Evolutionary conservation across 257 asterid genomes (phyloP), one percentile per base, ranked within the genome.

Genomic region (Capsicum chinense): DNA sequence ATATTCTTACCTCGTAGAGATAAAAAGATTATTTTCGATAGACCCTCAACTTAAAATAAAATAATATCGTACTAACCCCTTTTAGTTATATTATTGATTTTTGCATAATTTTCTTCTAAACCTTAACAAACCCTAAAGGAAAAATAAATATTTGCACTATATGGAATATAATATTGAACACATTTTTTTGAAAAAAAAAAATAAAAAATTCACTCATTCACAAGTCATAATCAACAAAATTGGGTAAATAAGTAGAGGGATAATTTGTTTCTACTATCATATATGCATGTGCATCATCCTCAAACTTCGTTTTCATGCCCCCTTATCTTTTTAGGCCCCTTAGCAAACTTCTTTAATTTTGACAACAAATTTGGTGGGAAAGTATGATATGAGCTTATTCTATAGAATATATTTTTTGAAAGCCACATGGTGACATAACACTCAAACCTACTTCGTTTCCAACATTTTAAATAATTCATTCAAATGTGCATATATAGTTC

Each of bases 201-300:
- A n/a, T n/a, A n/a, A 26, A 26, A 35, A 10, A n/a, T 13, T 35
- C 7, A 44, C 19, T 21, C 9, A 76, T 21, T 26, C 81, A 52
- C 7, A 48, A 48, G 62, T 76, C 81, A 76, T 26, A 52, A 76
- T 76, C 64, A 76, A 76, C 48, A 52, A 76, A 76, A 52, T 76
- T 76, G 48, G 81, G 62, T 13, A 16, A 50, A 12, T 33, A 19
- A 73, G 16, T 17, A 48, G 21, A 3, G 4, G 7, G 48, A 54
- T 26, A 54, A 76, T 52, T 14, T 42, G 50, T 48, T 19, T 84
- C 19, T 16, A 42, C 64, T 80, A 69, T 73, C 76, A 7, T 39
- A 83, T 79, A 78, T 79, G 91, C 91, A 89, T 87, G 89, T 89
- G 90, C 84, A 50, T 82, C 74, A 68, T n/a, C 85, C 87, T 85